These are phyloP conservation scores for Byssothecium circinans DNA, from an alignment of 2,329 filamentous ascomycete genomes.

Conservation along the genomic window DNA sequence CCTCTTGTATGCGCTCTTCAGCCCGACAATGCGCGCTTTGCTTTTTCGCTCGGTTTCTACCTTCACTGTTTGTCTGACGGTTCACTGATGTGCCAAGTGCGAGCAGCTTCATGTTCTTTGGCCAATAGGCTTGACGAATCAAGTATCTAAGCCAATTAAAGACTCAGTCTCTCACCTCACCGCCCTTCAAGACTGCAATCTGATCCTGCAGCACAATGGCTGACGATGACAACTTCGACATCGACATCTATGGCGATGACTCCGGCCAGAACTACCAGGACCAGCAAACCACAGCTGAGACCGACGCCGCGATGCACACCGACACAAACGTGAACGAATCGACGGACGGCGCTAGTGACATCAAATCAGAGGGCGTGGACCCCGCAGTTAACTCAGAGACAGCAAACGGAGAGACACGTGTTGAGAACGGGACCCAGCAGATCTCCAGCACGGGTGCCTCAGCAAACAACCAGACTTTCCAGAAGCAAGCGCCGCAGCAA, in stretches of 20 bases:
- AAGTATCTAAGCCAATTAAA: slow-evolving; percentile 46
- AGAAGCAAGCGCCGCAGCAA: slow-evolving; percentile 51
- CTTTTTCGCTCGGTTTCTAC: slow-evolving; percentile 13
- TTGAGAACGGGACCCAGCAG: slow-evolving; percentile 44
- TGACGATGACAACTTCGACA: slow-evolving; percentile 70
- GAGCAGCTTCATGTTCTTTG: slow-evolving; percentile 43
- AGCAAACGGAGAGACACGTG: slow-evolving; percentile 23
- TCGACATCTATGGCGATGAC: slow-evolving; percentile 70
- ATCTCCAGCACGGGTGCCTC: slow-evolving; percentile 49
- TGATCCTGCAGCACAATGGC: slow-evolving; percentile 44
- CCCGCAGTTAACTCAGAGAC: slow-evolving; percentile 25
- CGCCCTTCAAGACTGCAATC: slow-evolving; percentile 20
- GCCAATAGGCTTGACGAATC: slow-evolving; percentile 37
- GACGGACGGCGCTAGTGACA: slow-evolving; percentile 14
- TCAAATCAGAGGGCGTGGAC: slow-evolving; percentile 13
- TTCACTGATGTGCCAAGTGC: slow-evolving; percentile 40
- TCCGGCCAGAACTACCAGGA: slow-evolving; percentile 38
- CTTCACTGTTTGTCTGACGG: slow-evolving; percentile 23
- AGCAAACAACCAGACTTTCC: slow-evolving; percentile 37
- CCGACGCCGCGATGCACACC: slow-evolving; percentile 34
- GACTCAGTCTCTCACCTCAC: slow-evolving; percentile 17
- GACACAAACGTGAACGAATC: slow-evolving; percentile 28
- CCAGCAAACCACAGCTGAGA: slow-evolving; percentile 27
- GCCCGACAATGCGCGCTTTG: too few relatives aligned
- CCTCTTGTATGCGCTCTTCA: slow-evolving; percentile 34